phyloP scores from a whole-genome alignment of 2,329 filamentous ascomycete genomes.

The Xylariaceae sp. region DNA sequence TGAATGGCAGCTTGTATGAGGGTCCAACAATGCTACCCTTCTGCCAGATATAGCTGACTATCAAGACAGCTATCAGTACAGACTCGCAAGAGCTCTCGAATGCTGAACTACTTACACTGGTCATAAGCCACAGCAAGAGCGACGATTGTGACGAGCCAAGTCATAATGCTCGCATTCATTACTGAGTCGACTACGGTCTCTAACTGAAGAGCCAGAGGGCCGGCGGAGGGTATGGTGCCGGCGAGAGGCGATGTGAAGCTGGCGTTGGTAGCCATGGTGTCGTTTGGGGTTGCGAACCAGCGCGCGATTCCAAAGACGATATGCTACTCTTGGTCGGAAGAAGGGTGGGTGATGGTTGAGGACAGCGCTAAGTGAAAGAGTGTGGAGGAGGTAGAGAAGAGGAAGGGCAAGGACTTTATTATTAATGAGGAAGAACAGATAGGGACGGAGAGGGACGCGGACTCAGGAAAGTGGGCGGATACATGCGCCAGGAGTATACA shows the following conservation, averaged over 20 bases:
- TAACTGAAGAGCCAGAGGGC: constrained; percentile 52
- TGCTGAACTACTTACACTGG: constrained; percentile 63
- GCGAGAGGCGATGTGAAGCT: constrained; percentile 65
- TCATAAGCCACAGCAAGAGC: constrained; percentile 76
- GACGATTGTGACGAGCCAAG: constrained; percentile 66
- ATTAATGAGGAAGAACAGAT: too few species aligned
- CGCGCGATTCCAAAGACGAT: constrained; percentile 4
- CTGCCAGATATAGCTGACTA: constrained; percentile 70
- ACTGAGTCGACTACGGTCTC: constrained; percentile 52
- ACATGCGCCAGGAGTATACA: too few species aligned
- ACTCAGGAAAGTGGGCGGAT: too few species aligned
- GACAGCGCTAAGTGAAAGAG: not conserved
- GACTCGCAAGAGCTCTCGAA: not conserved
- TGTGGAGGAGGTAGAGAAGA: too few species aligned
- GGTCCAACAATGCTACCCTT: constrained; percentile 77
- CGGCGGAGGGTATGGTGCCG: constrained; percentile 49
- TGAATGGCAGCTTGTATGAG: constrained; percentile 73
- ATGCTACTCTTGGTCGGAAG: not conserved
- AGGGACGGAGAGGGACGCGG: too few species aligned
- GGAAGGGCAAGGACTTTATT: too few species aligned
- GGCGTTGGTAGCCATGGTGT: constrained; percentile 56
- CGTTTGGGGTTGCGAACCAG: constrained; percentile 13
- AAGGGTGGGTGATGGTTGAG: not conserved
- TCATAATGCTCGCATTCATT: constrained; percentile 55
- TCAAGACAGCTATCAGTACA: constrained; percentile 17